phyloP scores from a whole-genome alignment of 2,329 filamentous ascomycete genomes.

The Malbranchea cinnamomea region DNA sequence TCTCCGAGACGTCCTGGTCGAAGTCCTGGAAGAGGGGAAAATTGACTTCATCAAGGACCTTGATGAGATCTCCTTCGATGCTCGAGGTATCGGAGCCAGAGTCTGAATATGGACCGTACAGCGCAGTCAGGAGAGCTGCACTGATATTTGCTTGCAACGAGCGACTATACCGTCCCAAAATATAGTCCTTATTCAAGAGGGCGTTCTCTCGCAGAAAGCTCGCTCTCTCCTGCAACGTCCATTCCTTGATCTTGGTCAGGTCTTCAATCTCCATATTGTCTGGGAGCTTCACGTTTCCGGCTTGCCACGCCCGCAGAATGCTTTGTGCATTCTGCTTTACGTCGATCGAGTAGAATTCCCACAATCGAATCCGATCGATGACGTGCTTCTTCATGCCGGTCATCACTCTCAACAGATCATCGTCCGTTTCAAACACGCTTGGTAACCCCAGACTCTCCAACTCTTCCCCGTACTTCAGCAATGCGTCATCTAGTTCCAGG shows the following conservation, averaged over 20 bases:
- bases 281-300: conserved; percentile 41
- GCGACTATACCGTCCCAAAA: conserved; percentile 69
- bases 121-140: conserved; percentile 51
- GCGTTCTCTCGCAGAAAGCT: conserved; percentile 51
- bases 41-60: conserved; percentile 71
- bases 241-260: conserved; percentile 38
- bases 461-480: conserved; percentile 50
- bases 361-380: conserved; percentile 61
- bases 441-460: conserved; percentile 58
- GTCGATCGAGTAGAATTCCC: conserved; percentile 86
- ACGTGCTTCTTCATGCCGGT: conserved; percentile 68
- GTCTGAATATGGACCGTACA: conserved; percentile 54
- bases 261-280: conserved; percentile 34
- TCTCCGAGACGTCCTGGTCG: conserved; percentile 65
- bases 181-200: conserved; percentile 52
- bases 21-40: conserved; percentile 85
- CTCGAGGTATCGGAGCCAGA: conserved; percentile 29
- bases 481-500: conserved; percentile 60
- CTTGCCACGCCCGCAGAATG: conserved; percentile 56
- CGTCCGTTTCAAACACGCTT: conserved; percentile 51
- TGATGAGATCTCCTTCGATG: conserved; percentile 37
- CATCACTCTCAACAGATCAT: conserved; percentile 71
- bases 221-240: conserved; percentile 43
- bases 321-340: conserved; percentile 56
- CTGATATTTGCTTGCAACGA: conserved; percentile 52